Conservation (phyloP, 441 rosid genomes). For the Pelargonium australe region DNA sequence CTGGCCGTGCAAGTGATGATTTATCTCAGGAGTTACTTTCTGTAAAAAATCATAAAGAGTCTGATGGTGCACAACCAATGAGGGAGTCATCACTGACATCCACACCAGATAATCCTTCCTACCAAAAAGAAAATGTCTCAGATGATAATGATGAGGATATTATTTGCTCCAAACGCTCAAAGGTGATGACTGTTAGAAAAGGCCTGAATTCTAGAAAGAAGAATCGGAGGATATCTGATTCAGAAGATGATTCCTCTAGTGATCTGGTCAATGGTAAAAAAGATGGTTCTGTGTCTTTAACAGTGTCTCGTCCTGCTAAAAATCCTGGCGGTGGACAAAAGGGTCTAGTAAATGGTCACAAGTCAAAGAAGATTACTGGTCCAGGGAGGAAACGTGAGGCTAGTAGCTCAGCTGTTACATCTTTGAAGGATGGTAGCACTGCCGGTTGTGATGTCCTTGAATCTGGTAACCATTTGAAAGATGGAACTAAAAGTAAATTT, state of each 20-base stretch:
- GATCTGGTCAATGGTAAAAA: neutral
- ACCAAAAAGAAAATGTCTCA: constrained; percentile 31
- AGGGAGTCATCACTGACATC: constrained; percentile 28
- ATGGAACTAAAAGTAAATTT: constrained; percentile 27
- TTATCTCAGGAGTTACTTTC: constrained; percentile 31
- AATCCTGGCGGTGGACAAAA: constrained; percentile 33
- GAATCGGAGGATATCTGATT: neutral
- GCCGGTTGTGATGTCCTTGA: constrained; percentile 23
- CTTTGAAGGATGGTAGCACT: constrained; percentile 29
- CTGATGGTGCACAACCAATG: constrained; percentile 28
- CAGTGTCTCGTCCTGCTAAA: neutral
- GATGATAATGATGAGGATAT: constrained; percentile 29
- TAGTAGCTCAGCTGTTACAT: constrained; percentile 22
- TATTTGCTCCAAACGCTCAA: constrained; percentile 26
- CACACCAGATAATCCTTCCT: constrained; percentile 29
- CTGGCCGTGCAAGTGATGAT: constrained; percentile 29
- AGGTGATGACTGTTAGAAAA: constrained; percentile 4
- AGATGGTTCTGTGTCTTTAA: constrained; percentile 1
- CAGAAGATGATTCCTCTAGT: constrained; percentile 5
- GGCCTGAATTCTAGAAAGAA: constrained; percentile 5
- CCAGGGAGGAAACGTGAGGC: constrained; percentile 32
- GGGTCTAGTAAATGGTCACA: constrained; percentile 33
- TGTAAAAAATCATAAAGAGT: constrained; percentile 34
- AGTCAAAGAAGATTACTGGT: constrained; percentile 35
- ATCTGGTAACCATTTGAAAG: constrained; percentile 39